Evolutionary conservation across 73 alveolate species (phyloP).

Genomic region (Tetrahymena thermophila): DNA sequence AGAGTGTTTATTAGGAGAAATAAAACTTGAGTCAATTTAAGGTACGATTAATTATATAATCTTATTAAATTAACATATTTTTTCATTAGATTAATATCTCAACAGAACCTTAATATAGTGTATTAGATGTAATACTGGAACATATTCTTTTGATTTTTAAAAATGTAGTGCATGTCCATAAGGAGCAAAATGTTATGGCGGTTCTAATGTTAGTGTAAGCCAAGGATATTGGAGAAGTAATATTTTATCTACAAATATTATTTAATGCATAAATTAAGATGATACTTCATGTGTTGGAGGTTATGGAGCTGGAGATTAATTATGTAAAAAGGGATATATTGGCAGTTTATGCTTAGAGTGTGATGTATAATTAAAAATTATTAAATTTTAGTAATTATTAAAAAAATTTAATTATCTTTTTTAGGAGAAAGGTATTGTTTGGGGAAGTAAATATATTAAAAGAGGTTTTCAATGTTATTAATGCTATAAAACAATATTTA

Average conservation of each 20-base stretch:
- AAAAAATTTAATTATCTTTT: neutral
- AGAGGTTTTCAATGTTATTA: neutral
- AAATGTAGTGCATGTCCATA: neutral
- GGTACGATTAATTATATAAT: neutral
- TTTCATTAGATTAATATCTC: neutral
- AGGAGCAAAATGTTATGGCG: neutral
- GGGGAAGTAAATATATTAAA: neutral
- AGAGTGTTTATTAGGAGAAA: neutral
- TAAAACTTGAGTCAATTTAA: neutral
- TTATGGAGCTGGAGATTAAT: neutral
- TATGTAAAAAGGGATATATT: neutral
- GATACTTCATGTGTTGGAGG: neutral
- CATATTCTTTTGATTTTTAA: neutral
- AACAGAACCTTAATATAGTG: neutral
- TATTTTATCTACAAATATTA: neutral
- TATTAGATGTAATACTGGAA: neutral
- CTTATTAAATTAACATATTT: too few species aligned
- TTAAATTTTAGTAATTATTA: neutral
- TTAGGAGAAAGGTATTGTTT: neutral
- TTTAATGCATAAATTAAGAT: neutral
- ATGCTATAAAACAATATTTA: neutral
- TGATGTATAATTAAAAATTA: neutral
- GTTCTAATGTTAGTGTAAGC: neutral
- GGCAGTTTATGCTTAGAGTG: neutral
- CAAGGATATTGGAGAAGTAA: neutral